Percentiles rank a stretch among this genome's conserved stretches.
phyloP scores from a whole-genome alignment of 2,329 filamentous ascomycete genomes.

The Trichoderma asperellum region DNA sequence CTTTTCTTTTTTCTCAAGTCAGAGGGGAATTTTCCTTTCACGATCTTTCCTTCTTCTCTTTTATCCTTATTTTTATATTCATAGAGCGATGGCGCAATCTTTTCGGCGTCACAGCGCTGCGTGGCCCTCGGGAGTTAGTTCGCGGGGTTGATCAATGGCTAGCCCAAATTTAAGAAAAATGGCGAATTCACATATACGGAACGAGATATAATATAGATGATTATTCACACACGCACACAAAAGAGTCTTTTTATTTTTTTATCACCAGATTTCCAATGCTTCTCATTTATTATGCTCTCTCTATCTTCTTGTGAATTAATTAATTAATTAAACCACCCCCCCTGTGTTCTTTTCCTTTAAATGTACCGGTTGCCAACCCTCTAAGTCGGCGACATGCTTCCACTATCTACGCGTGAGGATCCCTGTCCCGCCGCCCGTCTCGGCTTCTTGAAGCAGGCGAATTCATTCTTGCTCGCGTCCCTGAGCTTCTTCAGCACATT shows the following conservation, averaged over 20 bases:
- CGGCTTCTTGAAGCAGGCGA: conserved; percentile 78
- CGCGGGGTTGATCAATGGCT: not conserved
- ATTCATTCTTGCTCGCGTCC: conserved; percentile 82
- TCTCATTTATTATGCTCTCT: not conserved
- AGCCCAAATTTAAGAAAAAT: not conserved
- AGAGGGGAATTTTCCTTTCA: too few species aligned
- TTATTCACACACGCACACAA: not conserved
- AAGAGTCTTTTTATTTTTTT: not conserved
- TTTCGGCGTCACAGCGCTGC: not conserved
- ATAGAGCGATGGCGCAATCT: conserved; percentile 25
- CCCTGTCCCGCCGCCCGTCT: conserved; percentile 47
- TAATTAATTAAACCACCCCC: not conserved
- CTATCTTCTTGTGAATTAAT: not conserved
- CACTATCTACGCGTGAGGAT: conserved; percentile 41
- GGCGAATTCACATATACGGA: not conserved
- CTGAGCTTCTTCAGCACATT: conserved; percentile 81
- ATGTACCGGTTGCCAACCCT: conserved; percentile 24
- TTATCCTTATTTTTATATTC: not conserved
- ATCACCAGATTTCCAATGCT: not conserved
- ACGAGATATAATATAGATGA: conserved; percentile 9
- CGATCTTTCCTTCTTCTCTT: not conserved
- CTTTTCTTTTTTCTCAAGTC: not conserved
- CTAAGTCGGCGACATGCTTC: conserved; percentile 32
- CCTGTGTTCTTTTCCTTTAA: not conserved
- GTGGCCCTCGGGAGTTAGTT: not conserved